phyloP scores from a whole-genome alignment of 164 flowering plant species.

The Dillenia suffruticosa region DNA sequence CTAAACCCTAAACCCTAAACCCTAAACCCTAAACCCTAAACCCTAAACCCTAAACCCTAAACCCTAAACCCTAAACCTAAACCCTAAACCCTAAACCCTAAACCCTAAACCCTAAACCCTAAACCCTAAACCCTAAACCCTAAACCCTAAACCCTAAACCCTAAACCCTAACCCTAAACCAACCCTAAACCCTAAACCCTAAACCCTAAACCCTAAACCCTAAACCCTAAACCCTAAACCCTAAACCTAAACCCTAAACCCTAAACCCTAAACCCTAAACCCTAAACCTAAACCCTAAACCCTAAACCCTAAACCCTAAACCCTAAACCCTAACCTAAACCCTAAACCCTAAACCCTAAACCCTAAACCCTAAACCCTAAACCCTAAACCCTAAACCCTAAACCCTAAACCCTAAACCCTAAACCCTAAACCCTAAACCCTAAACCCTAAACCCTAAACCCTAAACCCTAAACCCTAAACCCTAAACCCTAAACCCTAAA shows the following conservation, averaged over 20 bases:
- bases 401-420: neutral
- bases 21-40: conserved; percentile 4
- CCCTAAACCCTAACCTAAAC: conserved; percentile 1
- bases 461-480: conserved; percentile 3
- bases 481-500: conserved; percentile 4
- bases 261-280: neutral
- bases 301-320: conserved; percentile 2
- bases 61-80: conserved; percentile 3
- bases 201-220: conserved; percentile 4
- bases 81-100: conserved; percentile 4
- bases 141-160: conserved; percentile 4
- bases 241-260: neutral
- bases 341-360: conserved; percentile 4
- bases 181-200: conserved; percentile 5
- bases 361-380: conserved; percentile 3
- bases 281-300: neutral
- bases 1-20: conserved; percentile 4
- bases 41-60: conserved; percentile 4
- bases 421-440: conserved; percentile 3
- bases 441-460: conserved; percentile 2
- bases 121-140: conserved; percentile 2
- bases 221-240: neutral
- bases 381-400: conserved; percentile 3
- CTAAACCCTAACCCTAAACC: neutral
- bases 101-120: conserved; percentile 4